Evolutionary conservation across 805 yeast genomes (phyloP), one percentile per base, ranked within the genome.

Genomic region (Torulaspora quercuum): DNA sequence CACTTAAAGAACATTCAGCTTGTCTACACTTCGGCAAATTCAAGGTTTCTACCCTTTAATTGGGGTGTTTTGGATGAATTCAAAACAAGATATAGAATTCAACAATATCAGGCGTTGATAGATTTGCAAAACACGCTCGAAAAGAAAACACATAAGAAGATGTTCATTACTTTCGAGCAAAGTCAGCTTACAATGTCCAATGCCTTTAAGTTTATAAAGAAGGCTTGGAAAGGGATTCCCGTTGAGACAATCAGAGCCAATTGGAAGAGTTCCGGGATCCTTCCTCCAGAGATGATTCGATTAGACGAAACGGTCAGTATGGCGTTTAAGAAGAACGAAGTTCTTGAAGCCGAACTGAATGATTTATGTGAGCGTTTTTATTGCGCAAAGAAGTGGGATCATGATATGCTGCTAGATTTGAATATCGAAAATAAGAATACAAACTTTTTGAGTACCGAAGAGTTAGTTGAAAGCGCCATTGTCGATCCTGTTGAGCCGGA

Each of bases 1-100:
- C 74, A 70, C 42, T 61, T 77, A 25, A 62, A 63, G 37, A 65
- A 68, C 40, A 68, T 69, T 9, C 48, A 64, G 20, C 47, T 70
- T 25, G 49, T 69, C 6, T 70, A 61, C 38, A 67, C 70, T 0
- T 57, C 69, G 0, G 54, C 68, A 18, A 56, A 51, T 23, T 56
- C 67, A 7, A 59, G 70, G 46, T 76, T 74, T 49, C 54, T 76
- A 21, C 84, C 84, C 6, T 76, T 77, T 67, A 73, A 69, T 41
- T 76, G 78, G 70, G 85, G 85, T 3, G 73, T 78, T 3, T 65
- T 74, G 25, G 76, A 75, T 40, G 84, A 79, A 48, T 75, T 79
- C 51, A 76, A 76, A 49, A 66, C 76, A 9, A 59, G 73, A 30
- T 79, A 73, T 47, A 67, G 85, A 38, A 61, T 74, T 5, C 77